These are phyloP conservation scores for Symbiodinium natans DNA, from an alignment of 73 alveolate species.

Conservation along the genomic window DNA sequence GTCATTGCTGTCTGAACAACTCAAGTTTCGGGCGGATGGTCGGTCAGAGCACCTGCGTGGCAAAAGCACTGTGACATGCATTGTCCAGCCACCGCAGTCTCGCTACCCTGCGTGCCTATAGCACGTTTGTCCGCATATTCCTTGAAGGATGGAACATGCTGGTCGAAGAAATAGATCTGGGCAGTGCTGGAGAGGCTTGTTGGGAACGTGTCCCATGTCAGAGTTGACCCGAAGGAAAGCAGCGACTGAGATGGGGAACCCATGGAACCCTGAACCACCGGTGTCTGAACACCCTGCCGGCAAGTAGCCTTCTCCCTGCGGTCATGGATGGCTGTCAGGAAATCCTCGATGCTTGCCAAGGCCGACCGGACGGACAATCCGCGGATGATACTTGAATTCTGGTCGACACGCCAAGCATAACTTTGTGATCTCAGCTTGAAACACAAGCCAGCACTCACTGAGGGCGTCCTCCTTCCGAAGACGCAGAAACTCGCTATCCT, in stretches of 20 bases:
- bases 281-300: no score
- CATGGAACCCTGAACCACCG: no score
- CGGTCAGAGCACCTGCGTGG: conserved; percentile 45
- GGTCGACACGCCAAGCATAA: no score
- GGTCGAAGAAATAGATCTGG: conserved; percentile 83
- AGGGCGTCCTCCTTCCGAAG: conserved; percentile 46
- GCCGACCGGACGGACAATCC: not conserved
- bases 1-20: no score
- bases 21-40: conserved; percentile 41
- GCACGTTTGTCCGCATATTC: conserved; percentile 70
- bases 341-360: no score
- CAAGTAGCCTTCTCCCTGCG: conserved; percentile 52
- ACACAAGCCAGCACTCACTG: not conserved
- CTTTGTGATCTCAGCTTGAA: no score
- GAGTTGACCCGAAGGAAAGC: no score
- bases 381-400: no score
- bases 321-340: conserved; percentile 62
- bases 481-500: conserved; percentile 59
- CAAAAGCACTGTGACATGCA: not conserved
- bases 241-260: no score
- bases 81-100: not conserved
- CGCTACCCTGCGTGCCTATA: not conserved
- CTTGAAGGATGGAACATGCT: conserved; percentile 22
- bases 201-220: no score
- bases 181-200: not conserved